A percentile compares a stretch with the other conserved stretches of the same genome.
Conservation (phyloP, 495 filamentous ascomycete species). For the Mytilinidion resinicola region DNA sequence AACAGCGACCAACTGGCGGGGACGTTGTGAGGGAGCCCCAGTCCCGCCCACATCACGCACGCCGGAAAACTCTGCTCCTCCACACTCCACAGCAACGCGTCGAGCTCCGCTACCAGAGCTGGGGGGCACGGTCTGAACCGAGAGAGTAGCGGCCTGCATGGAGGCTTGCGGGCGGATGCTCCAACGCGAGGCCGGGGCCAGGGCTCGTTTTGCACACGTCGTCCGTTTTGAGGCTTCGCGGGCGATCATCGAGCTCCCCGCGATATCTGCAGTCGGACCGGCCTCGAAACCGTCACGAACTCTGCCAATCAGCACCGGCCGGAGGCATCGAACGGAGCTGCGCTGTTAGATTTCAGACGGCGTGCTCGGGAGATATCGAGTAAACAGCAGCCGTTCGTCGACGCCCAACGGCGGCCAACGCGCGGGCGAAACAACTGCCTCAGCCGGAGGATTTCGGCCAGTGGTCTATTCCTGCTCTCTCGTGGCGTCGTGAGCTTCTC, state of each 20-base stretch:
- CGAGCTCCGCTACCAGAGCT: no score
- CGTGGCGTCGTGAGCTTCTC: background rate
- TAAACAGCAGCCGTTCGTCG: no score
- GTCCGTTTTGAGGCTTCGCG: background rate
- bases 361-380: no score
- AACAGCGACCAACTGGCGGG: no score
- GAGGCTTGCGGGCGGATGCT: conserved; percentile 1
- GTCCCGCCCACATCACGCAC: no score
- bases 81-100: no score
- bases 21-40: no score
- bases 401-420: no score
- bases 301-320: background rate
- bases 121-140: background rate
- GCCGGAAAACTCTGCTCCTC: no score
- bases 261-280: background rate
- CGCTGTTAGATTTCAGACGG: no score
- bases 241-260: background rate
- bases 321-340: no score
- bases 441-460: background rate
- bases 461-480: background rate
- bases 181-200: background rate
- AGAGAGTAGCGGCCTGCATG: background rate
- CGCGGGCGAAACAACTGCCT: background rate
- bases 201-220: background rate
- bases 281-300: background rate